phyloP scores from a whole-genome alignment of 192 early-diverging fungal species.

The Martensiomyces pterosporus region DNA sequence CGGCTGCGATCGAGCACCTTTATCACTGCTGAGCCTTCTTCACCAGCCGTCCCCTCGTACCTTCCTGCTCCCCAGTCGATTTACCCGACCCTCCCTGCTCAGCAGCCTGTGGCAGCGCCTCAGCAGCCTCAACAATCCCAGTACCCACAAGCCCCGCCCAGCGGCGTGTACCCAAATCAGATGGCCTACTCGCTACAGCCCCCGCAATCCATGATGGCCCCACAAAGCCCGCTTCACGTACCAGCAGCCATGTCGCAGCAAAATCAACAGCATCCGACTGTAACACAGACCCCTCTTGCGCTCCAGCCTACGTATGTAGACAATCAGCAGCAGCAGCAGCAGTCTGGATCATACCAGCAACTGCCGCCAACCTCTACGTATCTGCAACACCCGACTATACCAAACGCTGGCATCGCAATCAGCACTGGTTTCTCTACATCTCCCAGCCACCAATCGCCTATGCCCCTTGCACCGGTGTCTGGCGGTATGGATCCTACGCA shows the following conservation, averaged over 20 bases:
- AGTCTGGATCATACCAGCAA: not conserved
- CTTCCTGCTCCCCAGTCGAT: conserved; percentile 32
- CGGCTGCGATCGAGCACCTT: conserved; percentile 53
- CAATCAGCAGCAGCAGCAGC: not conserved
- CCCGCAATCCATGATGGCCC: no score
- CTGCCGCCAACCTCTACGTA: not conserved
- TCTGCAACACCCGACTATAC: not conserved
- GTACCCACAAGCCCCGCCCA: no score
- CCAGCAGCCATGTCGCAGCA: conserved; percentile 7
- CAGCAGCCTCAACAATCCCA: conserved; percentile 28
- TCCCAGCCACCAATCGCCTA: no score
- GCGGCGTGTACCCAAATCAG: no score
- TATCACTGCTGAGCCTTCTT: conserved; percentile 4
- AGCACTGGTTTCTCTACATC: no score
- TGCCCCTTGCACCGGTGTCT: conserved; percentile 1
- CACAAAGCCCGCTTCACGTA: conserved; percentile 1
- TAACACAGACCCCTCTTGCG: not conserved
- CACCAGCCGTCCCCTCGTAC: conserved; percentile 14
- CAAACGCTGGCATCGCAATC: not conserved
- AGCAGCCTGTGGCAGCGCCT: conserved; percentile 21
- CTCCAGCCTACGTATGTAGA: not conserved
- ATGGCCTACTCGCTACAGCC: no score
- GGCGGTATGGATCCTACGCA: not conserved
- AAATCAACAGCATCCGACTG: not conserved
- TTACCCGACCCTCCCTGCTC: conserved; percentile 25